Base-by-base conservation (phyloP, 2,329 filamentous ascomycete species). In the Aaosphaeria pasadenensis region DNA sequence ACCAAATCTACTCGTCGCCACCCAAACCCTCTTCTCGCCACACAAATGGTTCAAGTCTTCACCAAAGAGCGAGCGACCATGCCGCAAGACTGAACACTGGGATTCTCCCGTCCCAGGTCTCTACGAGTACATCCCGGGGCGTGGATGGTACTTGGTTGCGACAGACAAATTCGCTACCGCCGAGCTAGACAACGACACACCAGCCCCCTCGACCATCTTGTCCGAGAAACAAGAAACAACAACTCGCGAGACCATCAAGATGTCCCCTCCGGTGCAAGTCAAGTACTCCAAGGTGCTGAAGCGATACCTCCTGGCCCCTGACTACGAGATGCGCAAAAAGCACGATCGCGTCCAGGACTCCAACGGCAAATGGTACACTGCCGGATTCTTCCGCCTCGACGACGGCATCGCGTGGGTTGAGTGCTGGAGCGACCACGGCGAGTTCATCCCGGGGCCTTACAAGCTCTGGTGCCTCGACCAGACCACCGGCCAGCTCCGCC, bases 401-500 rank as follows among this genome's bases (percentile, higher is more conserved):
- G 73, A 78, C 43, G 74, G 72, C 33, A 58, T 72, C 41, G 70
- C 73, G 45, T 79, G 75, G 75, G 75, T 79, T 35, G 69, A 74
- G 36, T 76, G 73, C 51, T 78, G 75, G 75, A 75, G 78, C 54
- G 64, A 70, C 24, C 62, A 76, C 38, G 76, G 74, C 46, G 69
- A 65, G n/a, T 79, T 79, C 59, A 73, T 78, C 39, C 74, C 74
- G 4, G 76, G 75, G 1, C 75, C 75, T 4, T 78, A 78, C 55
- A 72, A 74, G 46, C 73, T 75, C 42, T 79, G 75, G 75, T 71
- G 67, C 51, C 64, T 75, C 41, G 76, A 78, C 49, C 50, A 67
- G 33, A 64, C 69, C 44, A 71, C 69, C 39, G 53, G 61, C n/a
- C 50, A 57, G 7, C 71, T 72, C 52, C 61, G 70, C 6, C 66